Evolutionary conservation across 2,329 filamentous ascomycete genomes (phyloP).

Genomic region (Exophiala alcalophila): DNA sequence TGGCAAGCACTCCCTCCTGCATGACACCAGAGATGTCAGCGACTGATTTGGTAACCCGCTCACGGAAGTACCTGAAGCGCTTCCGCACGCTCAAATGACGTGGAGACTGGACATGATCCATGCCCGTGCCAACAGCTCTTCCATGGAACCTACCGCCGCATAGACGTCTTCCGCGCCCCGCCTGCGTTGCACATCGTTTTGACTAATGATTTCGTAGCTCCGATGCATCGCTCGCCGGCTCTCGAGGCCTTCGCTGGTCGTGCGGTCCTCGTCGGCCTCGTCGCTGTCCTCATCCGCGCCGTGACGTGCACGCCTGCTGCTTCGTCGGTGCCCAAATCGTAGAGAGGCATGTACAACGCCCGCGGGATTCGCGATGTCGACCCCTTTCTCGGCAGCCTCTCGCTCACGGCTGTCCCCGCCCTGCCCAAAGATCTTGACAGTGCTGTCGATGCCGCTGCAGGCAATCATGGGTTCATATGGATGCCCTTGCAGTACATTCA

Average conservation of each 20-base stretch:
- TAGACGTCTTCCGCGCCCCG: slow-evolving; percentile 57
- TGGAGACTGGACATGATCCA: slow-evolving; percentile 27
- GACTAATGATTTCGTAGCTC: slow-evolving; percentile 59
- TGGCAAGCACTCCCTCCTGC: slow-evolving; percentile 49
- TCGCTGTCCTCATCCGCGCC: slow-evolving; percentile 20
- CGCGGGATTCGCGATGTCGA: slow-evolving; percentile 55
- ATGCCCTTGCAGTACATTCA: slow-evolving; percentile 66
- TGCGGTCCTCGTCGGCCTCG: slow-evolving; percentile 8
- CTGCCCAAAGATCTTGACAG: slow-evolving; percentile 66
- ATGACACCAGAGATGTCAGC: slow-evolving; percentile 25
- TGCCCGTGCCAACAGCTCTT: slow-evolving; percentile 28
- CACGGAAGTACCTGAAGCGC: too few relatives aligned
- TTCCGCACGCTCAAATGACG: slow-evolving; percentile 30
- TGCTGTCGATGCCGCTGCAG: slow-evolving; percentile 65
- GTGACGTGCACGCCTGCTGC: slow-evolving; percentile 21
- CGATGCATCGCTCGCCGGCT: slow-evolving; percentile 60
- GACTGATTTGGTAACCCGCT: too few relatives aligned
- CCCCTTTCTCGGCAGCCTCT: slow-evolving; percentile 54
- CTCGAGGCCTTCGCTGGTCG: slow-evolving; percentile 43
- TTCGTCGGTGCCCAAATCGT: slow-evolving; percentile 31
- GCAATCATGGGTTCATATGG: slow-evolving; percentile 66
- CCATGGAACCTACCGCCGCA: slow-evolving; percentile 49
- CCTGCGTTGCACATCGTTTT: slow-evolving; percentile 60
- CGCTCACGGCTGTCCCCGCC: slow-evolving; percentile 53
- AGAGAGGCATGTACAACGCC: slow-evolving; percentile 38